Conservation (phyloP, 2,329 filamentous ascomycete genomes). For the Xylaria sp. region DNA sequence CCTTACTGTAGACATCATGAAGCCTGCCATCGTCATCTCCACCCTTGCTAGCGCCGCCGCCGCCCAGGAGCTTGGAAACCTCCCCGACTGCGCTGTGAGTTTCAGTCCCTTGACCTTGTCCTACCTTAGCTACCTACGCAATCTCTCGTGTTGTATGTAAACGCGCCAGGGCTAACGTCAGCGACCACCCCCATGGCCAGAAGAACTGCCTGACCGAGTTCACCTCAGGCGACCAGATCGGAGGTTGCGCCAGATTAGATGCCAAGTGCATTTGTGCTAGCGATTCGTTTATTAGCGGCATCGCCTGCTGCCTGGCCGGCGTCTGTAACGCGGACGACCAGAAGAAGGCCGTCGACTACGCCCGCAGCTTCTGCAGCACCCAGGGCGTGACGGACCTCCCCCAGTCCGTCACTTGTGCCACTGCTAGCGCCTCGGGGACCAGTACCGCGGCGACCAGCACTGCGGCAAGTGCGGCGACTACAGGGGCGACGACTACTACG, state of each 20-base stretch:
- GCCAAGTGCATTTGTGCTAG: conserved; percentile 61
- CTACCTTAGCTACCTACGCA: background rate
- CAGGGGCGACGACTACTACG: conserved; percentile 10
- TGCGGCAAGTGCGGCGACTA: background rate
- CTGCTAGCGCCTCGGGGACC: conserved; percentile 16
- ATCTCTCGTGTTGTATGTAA: background rate
- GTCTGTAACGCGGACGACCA: conserved; percentile 58
- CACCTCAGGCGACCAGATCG: conserved; percentile 54
- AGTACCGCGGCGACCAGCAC: background rate
- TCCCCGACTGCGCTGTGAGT: conserved; percentile 68
- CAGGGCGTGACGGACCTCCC: conserved; percentile 48
- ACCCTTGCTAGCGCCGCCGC: conserved; percentile 64
- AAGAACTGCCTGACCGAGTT: conserved; percentile 49
- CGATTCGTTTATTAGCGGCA: conserved; percentile 57
- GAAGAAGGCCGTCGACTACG: conserved; percentile 47
- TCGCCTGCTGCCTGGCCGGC: conserved; percentile 61
- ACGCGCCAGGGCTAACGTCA: conserved; percentile 1
- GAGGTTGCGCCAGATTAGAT: conserved; percentile 55
- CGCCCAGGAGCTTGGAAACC: conserved; percentile 57
- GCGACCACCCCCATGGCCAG: conserved; percentile 35
- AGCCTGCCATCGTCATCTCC: conserved; percentile 60
- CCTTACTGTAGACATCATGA: conserved; percentile 56
- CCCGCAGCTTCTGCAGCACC: conserved; percentile 50
- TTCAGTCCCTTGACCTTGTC: background rate
- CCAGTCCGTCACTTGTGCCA: conserved; percentile 36